Evolutionary conservation across 352 stramenopile genomes (phyloP), one percentile per base, ranked within the genome.

Genomic region (Nothophytophthora sp.): DNA sequence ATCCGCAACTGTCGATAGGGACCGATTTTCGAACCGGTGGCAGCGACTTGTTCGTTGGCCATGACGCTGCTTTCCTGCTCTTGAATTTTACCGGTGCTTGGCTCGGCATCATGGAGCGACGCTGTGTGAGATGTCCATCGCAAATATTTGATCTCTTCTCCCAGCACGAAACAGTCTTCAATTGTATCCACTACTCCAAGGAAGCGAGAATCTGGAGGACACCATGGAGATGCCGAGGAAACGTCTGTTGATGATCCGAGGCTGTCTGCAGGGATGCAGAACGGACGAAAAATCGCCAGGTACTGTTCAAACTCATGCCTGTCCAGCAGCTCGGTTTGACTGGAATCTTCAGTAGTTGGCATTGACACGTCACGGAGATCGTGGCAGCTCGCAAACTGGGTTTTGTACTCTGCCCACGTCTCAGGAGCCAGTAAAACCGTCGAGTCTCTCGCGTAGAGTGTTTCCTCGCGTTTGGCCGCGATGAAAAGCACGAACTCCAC

Each of bases 81-180:
- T n/a, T n/a, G n/a, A n/a, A n/a, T n/a, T n/a, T n/a, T n/a, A n/a
- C n/a, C n/a, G n/a, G n/a, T n/a, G n/a, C n/a, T n/a, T n/a, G n/a
- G n/a, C n/a, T n/a, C 11, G 3, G 10, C 23, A 20, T 55, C 30
- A 22, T 15, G 16, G 13, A 20, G 5, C 16, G n/a, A 18, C 15
- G 24, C 45, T 8, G 46, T 62, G 4, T 39, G 55, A 57, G 59
- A 38, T 18, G 77, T 75, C 76, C 77, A 91, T 16, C 78, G 76
- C 24, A 86, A 49, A 24, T 84, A 82, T 43, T 90, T 88, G 19
- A 91, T 53, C 32, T 66, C 67, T 59, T 89, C 78, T 23, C 74
- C 76, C 4, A 89, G 60, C 6, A 78, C 55, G 13, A 73, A 73
- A 16, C 62, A 66, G n/a, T 75, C 72, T 32, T 84, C 58, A 13